These are phyloP conservation scores for Fomitopsis serialis DNA, from an alignment of 768 basidiomycete genomes.

Conservation along the genomic window DNA sequence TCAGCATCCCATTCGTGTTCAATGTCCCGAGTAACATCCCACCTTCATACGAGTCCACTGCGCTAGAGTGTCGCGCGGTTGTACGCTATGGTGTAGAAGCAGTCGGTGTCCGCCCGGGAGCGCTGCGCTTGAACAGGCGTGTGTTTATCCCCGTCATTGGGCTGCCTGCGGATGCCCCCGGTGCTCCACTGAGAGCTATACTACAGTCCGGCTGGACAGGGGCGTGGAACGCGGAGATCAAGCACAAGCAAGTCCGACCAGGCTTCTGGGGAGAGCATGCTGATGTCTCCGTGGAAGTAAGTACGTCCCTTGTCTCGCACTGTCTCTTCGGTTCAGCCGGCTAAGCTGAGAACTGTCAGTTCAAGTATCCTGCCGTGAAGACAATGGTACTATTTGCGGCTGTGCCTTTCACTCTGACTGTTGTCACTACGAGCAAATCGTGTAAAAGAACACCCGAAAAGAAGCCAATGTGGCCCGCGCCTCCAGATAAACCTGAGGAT, in stretches of 20 bases:
- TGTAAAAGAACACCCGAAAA: conserved; percentile 1
- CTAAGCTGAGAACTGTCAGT: conserved; percentile 1
- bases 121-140: conserved; percentile 5
- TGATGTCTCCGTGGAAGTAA: conserved; percentile 9
- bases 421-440: conserved; percentile 5
- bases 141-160: conserved; percentile 1
- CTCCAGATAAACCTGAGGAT: neutral
- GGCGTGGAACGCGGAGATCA: neutral
- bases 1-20: conserved; percentile 10
- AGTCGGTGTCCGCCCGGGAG: conserved; percentile 9
- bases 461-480: conserved; percentile 6
- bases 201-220: neutral
- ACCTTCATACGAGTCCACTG: conserved; percentile 3
- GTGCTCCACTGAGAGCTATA: neutral
- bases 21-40: conserved; percentile 6
- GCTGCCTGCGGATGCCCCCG: conserved; percentile 1
- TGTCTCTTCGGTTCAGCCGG: neutral
- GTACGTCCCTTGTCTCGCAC: neutral
- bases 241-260: conserved; percentile 7
- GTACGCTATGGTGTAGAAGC: conserved; percentile 6
- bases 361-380: conserved; percentile 5
- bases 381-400: conserved; percentile 4
- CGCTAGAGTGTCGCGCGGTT: neutral
- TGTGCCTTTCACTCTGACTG: conserved; percentile 11
- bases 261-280: conserved; percentile 19